Conservation (phyloP, 2,329 filamentous ascomycete genomes). For the Ceratocystis alfenasii region DNA sequence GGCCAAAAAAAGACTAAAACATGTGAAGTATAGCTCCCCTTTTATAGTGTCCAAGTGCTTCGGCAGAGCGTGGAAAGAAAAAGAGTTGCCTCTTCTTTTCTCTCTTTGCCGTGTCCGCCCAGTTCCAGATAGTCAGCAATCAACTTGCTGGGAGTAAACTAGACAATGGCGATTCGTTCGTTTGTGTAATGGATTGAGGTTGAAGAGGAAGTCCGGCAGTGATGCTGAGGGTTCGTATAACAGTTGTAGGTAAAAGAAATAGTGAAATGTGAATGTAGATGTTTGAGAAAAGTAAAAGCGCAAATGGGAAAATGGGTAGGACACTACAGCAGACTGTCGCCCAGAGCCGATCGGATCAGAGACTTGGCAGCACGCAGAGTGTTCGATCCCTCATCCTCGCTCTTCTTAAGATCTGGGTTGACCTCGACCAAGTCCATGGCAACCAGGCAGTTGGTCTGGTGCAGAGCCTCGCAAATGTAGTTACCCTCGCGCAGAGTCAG, state of each 20-base stretch:
- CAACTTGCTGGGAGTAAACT: background rate
- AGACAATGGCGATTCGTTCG: conserved; percentile 15
- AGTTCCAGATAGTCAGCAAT: background rate
- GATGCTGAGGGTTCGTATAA: no score
- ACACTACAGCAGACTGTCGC: conserved; percentile 68
- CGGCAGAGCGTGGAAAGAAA: conserved; percentile 23
- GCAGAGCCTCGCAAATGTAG: conserved; percentile 83
- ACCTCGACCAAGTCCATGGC: conserved; percentile 76
- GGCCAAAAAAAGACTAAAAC: background rate
- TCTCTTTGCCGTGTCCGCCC: background rate
- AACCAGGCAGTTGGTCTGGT: conserved; percentile 65
- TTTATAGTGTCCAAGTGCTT: conserved; percentile 22
- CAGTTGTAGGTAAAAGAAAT: background rate
- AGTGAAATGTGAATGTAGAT: background rate
- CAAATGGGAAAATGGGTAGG: background rate
- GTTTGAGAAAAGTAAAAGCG: background rate
- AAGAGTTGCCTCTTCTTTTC: conserved; percentile 22
- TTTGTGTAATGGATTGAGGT: conserved; percentile 18
- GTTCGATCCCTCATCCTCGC: conserved; percentile 53
- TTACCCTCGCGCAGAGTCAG: conserved; percentile 90
- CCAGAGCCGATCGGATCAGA: conserved; percentile 79
- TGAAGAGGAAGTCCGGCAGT: no score
- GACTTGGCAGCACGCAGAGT: conserved; percentile 86
- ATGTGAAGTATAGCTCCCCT: conserved; percentile 14
- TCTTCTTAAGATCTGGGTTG: conserved; percentile 57